Base-by-base conservation (phyloP, 2,329 filamentous ascomycete genomes). In the Ceratocystis papillata region DNA sequence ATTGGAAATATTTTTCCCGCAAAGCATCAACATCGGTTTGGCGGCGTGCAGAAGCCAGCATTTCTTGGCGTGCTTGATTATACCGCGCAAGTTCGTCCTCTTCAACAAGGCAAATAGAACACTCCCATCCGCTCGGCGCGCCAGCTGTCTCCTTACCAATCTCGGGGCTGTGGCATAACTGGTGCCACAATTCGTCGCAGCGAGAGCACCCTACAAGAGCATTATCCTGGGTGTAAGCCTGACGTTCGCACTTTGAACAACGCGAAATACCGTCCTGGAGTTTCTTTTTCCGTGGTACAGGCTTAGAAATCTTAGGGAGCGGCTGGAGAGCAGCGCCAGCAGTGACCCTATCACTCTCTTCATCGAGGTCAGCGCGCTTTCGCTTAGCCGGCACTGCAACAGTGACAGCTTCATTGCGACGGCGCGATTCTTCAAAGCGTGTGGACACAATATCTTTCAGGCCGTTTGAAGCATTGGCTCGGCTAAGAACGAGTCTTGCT, bases 1-100 rank as follows among this genome's bases (percentile, higher is more conserved):
- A 62, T 1, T 72, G 72, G n/a, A 78, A 70, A 12, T 72, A 71
- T 64, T 71, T 73, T 55, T 73, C 69, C 17, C 76, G 72, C 46
- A 74, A 65, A 22, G 64, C 70, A 2, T 75, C 74, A 1, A 76
- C 70, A n/a, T 74, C 71, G 7, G 69, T 65, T 44, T 68, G 70
- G 8, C 48, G 48, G 30, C 70, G 69, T 17, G 70, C 61, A n/a
- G 59, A 64, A 60, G 62, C 65, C 46, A 67, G 44, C 37, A 65
- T 48, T 5, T 68, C 67, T 41, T 67, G 64, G 46, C 69, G 69
- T 7, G 68, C 67, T 62, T 69, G 65, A 37, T 67, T 66, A 41
- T 69, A 71, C 62, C 60, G 67, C 7, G 64, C 65, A 22, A 69
- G 48, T 22, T 70, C 69, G 25, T 67, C 63, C 5, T 70, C 68